phyloP scores from a whole-genome alignment of 2,329 filamentous ascomycete genomes.

The Xylaria sp. region DNA sequence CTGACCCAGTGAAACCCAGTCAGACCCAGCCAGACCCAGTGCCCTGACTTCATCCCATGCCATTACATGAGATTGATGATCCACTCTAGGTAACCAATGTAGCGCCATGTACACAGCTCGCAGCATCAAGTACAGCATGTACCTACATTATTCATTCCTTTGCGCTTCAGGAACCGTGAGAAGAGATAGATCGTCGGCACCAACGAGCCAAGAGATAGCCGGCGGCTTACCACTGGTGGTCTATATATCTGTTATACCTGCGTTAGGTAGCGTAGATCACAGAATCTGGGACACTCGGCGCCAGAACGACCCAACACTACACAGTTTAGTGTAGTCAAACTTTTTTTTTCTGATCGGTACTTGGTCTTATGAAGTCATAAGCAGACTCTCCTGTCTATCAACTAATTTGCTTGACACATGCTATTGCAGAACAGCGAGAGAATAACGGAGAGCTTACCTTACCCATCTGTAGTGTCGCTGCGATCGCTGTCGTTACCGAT shows the following conservation, averaged over 20 bases:
- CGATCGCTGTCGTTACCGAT: not conserved
- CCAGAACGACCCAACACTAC: conserved; percentile 1
- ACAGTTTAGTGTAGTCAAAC: not conserved
- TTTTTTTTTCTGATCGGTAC: not conserved
- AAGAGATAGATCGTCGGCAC: conserved; percentile 7
- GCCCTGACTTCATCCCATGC: too few species aligned
- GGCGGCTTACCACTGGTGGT: not conserved
- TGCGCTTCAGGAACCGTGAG: not conserved
- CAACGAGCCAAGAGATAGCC: conserved; percentile 9
- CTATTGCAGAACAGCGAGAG: not conserved
- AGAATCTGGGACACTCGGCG: not conserved
- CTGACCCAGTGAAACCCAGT: too few species aligned
- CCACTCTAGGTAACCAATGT: not conserved
- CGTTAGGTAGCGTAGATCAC: not conserved
- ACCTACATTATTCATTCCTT: not conserved
- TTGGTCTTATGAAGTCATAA: conserved; percentile 15
- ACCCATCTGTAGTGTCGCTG: not conserved
- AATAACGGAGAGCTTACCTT: not conserved
- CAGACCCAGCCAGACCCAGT: too few species aligned
- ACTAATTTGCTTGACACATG: not conserved
- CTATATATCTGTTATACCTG: not conserved
- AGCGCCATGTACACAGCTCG: conserved; percentile 10
- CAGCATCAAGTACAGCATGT: conserved; percentile 14
- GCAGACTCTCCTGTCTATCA: not conserved
- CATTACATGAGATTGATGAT: not conserved